Evolutionary conservation across 2,329 filamentous ascomycete genomes (phyloP), one percentile per base, ranked within the genome.

Genomic region (Fonsecaea nubica): DNA sequence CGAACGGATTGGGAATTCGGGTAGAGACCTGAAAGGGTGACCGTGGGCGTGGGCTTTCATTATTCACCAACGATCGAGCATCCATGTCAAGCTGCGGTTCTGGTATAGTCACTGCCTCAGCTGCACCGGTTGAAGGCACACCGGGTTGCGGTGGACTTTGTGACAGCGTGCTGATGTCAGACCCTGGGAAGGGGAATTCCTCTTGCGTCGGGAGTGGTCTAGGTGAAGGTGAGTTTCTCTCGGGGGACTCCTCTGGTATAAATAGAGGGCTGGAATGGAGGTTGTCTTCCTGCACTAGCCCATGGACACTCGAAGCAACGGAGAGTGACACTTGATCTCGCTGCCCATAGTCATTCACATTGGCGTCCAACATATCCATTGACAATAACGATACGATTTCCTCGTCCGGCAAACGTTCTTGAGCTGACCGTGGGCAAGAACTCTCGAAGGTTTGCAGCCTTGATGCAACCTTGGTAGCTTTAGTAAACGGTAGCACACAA

Each of bases 211-310:
- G 55, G 15, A 63, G 8, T 12, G 33, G 55, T 21, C 5, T n/a
- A 6, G 62, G 65, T 13, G 68, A 61, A 21, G 65, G 57, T 40
- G 58, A 42, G 21, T 12, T 50, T 9, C 33, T 25, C n/a, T 25
- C 21, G 8, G 25, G 10, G 35, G 63, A 52, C 8, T 63, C 61
- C n/a, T 70, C 65, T 8, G 65, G 68, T 25, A 70, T 40, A 50
- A 70, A 70, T 9, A 70, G 56, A 12, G 68, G 68, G 50, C 68
- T 70, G 38, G 36, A 62, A 33, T 18, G 32, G 38, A 30, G 7
- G 38, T 36, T 30, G 15, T 30, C 42, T n/a, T 30, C 36, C 8
- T 56, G 5, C n/a, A 36, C 36, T 30, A 12, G n/a, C 36, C 18
- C 18, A 30, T 30, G 42, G 13, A 3, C 38, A 13, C 35, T 42